Evolutionary conservation across 2,329 filamentous ascomycete species (phyloP).

Genomic region (Colletotrichum gloeosporioides): DNA sequence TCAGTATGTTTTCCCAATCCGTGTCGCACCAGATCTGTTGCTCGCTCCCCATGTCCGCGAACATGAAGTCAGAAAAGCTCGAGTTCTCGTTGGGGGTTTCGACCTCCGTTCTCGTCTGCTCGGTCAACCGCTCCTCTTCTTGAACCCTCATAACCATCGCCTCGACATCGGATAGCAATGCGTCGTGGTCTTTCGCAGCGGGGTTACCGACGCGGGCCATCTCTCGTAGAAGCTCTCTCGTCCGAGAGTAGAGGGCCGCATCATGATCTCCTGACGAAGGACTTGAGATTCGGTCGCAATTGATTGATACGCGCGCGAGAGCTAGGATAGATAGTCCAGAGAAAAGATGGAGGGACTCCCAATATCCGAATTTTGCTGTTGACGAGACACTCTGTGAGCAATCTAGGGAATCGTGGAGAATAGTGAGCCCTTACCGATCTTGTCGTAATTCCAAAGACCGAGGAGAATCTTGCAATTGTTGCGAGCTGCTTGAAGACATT

Average conservation of each 20-base stretch:
- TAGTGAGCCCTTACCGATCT: constrained; percentile 6
- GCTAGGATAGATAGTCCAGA: constrained; percentile 25
- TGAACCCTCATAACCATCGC: constrained; percentile 6
- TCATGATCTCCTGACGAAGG: neutral
- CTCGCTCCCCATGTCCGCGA: neutral
- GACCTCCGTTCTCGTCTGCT: neutral
- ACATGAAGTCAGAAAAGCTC: neutral
- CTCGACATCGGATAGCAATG: constrained; percentile 21
- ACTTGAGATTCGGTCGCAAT: neutral
- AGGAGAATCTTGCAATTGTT: constrained; percentile 18
- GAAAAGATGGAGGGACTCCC: constrained; percentile 29
- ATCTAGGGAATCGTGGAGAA: fast-evolving
- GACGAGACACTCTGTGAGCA: fast-evolving
- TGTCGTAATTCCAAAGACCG: constrained; percentile 5
- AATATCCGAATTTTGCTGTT: constrained; percentile 28
- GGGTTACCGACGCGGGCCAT: constrained; percentile 22
- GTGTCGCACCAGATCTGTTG: constrained; percentile 1
- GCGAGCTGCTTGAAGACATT: constrained; percentile 17
- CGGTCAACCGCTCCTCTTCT: neutral
- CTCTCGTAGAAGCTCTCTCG: constrained; percentile 7
- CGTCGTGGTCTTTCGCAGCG: constrained; percentile 17
- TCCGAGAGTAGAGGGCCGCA: neutral
- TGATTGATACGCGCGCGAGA: constrained; percentile 5
- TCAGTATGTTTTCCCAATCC: constrained; percentile 8
- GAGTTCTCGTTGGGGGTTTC: neutral